Evolutionary conservation across 345 rosid species (phyloP).

Genomic region (Euclidium syriacum): DNA sequence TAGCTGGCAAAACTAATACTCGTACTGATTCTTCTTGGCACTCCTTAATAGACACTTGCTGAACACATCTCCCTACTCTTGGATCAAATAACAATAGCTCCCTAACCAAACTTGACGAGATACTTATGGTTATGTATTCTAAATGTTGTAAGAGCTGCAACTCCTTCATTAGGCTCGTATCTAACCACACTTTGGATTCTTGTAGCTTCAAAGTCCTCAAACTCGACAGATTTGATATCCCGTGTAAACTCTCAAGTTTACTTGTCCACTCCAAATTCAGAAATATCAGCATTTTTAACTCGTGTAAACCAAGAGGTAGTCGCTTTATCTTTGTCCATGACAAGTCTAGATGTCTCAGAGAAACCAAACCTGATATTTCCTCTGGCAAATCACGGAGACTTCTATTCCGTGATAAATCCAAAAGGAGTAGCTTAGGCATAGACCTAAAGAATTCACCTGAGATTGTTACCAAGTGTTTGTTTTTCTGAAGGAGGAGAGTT

Average conservation of each 20-base stretch:
- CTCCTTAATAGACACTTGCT: background rate
- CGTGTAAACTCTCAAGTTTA: background rate
- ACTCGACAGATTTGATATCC: slow-evolving; percentile 12
- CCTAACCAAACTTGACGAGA: background rate
- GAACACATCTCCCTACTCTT: background rate
- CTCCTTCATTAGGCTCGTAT: slow-evolving; percentile 1
- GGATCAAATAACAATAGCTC: background rate
- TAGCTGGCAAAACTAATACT: background rate
- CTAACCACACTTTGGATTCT: background rate
- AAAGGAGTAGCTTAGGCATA: slow-evolving; percentile 23
- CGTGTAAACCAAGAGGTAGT: slow-evolving; percentile 14
- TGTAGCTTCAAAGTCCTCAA: background rate
- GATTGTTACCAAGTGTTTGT: slow-evolving; percentile 12
- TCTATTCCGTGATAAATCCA: slow-evolving; percentile 26
- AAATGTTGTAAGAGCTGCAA: slow-evolving; percentile 5
- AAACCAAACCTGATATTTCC: slow-evolving; percentile 10
- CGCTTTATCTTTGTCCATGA: background rate
- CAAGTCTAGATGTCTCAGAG: slow-evolving; percentile 18
- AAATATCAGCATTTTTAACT: slow-evolving; percentile 4
- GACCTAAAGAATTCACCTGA: slow-evolving; percentile 7
- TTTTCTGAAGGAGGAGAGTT: slow-evolving; percentile 26
- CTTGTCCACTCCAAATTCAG: background rate
- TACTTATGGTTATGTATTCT: background rate
- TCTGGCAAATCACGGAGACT: background rate
- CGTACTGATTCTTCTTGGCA: background rate